phyloP scores from a whole-genome alignment of 2,329 filamentous ascomycete genomes.

The Sporothrix phasma region DNA sequence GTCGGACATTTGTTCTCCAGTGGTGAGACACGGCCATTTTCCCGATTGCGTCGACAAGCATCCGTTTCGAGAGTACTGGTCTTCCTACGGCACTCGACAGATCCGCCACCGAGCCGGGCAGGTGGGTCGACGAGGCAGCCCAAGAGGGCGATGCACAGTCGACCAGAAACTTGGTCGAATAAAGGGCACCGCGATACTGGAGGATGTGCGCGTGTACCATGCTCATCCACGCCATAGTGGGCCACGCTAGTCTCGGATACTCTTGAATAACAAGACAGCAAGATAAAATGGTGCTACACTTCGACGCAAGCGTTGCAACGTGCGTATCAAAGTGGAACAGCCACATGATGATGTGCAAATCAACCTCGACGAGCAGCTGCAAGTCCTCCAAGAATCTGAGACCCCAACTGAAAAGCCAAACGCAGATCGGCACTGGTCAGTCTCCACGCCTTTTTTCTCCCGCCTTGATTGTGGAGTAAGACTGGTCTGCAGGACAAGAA shows the following conservation, averaged over 20 bases:
- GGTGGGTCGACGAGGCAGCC: neutral
- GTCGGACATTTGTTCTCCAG: neutral
- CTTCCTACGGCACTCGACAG: neutral
- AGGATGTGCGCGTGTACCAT: neutral
- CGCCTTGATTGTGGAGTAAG: neutral
- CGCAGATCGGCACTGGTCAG: neutral
- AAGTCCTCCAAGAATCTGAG: neutral
- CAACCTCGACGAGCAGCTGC: neutral
- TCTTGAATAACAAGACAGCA: too few relatives aligned
- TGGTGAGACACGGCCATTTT: neutral
- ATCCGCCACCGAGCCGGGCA: neutral
- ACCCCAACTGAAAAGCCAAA: too few relatives aligned
- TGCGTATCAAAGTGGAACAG: neutral
- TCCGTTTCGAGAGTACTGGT: neutral
- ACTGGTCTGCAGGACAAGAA: neutral
- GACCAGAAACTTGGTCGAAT: neutral
- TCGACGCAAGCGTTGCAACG: neutral
- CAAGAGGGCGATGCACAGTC: neutral
- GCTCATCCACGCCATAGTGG: too few relatives aligned
- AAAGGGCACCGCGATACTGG: neutral
- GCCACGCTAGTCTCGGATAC: too few relatives aligned
- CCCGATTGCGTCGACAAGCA: neutral
- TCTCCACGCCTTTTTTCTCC: neutral
- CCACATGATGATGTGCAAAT: conserved; percentile 1
- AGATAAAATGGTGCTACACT: too few relatives aligned